phyloP scores from a whole-genome alignment of 2,329 filamentous ascomycete genomes.

The Lasiodiplodia citricola region DNA sequence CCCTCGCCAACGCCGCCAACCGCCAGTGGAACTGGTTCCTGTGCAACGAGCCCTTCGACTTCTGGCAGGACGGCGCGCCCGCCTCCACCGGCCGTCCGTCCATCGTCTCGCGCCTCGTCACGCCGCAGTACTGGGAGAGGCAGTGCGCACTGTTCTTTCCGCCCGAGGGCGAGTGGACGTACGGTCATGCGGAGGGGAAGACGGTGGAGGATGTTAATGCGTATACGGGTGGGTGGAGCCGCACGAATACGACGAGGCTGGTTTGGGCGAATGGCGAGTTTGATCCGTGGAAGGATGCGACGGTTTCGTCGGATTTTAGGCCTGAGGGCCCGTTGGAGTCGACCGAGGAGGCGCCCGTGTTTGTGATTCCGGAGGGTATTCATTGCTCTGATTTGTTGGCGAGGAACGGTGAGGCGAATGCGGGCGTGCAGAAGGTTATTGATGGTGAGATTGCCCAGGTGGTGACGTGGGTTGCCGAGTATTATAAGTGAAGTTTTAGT shows the following conservation, averaged over 20 bases:
- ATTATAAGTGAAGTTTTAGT: not conserved
- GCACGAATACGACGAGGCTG: constrained; percentile 58
- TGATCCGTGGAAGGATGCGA: constrained; percentile 65
- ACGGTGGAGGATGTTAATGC: constrained; percentile 58
- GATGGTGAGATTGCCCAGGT: constrained; percentile 58
- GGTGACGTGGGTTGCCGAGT: constrained; percentile 61
- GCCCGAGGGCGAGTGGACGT: constrained; percentile 55
- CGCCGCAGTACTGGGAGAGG: constrained; percentile 58
- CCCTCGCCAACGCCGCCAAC: constrained; percentile 53
- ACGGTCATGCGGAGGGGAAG: constrained; percentile 53
- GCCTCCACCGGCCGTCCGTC: constrained; percentile 39
- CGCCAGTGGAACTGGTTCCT: constrained; percentile 66
- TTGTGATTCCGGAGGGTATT: constrained; percentile 59
- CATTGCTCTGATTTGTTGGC: constrained; percentile 63
- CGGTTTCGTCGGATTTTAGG: constrained; percentile 59
- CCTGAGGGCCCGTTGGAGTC: constrained; percentile 60
- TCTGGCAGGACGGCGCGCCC: constrained; percentile 63
- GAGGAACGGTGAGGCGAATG: constrained; percentile 54
- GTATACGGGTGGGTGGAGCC: constrained; percentile 62
- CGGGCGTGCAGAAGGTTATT: constrained; percentile 55
- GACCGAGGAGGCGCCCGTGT: constrained; percentile 55
- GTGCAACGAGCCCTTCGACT: constrained; percentile 68
- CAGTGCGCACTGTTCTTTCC: constrained; percentile 65
- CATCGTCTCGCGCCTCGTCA: constrained; percentile 60
- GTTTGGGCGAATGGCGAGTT: constrained; percentile 64